These are phyloP conservation scores for Dioscorea cayenensis DNA, from an alignment of 116 monocot species.

Conservation along the genomic window DNA sequence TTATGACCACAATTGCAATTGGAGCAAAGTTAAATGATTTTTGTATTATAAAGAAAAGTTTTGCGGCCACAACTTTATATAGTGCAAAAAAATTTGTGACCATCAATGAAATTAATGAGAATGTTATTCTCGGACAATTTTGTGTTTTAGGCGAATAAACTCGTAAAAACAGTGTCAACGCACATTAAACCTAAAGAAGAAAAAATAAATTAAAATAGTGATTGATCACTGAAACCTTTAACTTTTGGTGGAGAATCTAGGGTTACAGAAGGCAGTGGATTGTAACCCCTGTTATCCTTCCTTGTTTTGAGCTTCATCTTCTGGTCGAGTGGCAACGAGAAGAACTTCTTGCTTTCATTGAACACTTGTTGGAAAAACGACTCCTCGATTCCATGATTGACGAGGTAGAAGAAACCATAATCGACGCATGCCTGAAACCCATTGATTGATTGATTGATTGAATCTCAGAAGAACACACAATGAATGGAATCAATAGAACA, in stretches of 20 bases:
- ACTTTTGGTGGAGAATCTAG: conserved; percentile 50
- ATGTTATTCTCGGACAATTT: too few relatives aligned
- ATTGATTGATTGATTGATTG: background rate
- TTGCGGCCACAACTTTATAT: too few relatives aligned
- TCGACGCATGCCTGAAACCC: conserved; percentile 73
- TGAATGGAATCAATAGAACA: background rate
- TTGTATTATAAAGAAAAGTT: too few relatives aligned
- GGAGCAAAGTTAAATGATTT: too few relatives aligned
- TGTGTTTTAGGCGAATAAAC: too few relatives aligned
- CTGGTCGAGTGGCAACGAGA: conserved; percentile 45
- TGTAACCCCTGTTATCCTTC: conserved; percentile 54
- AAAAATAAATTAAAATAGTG: too few relatives aligned
- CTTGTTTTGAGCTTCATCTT: conserved; percentile 63
- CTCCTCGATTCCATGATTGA: conserved; percentile 69
- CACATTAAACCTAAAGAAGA: too few relatives aligned
- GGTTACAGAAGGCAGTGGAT: conserved; percentile 45
- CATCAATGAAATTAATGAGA: too few relatives aligned
- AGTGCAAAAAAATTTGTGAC: too few relatives aligned
- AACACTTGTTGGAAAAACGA: conserved; percentile 33
- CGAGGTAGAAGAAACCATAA: conserved; percentile 83
- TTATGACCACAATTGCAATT: too few relatives aligned
- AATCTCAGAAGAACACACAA: background rate
- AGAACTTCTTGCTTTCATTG: conserved; percentile 66
- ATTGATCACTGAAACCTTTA: conserved; percentile 26
- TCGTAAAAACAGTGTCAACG: too few relatives aligned